phyloP scores from a whole-genome alignment of 352 stramenopile species.

The Phytophthora sp. region DNA sequence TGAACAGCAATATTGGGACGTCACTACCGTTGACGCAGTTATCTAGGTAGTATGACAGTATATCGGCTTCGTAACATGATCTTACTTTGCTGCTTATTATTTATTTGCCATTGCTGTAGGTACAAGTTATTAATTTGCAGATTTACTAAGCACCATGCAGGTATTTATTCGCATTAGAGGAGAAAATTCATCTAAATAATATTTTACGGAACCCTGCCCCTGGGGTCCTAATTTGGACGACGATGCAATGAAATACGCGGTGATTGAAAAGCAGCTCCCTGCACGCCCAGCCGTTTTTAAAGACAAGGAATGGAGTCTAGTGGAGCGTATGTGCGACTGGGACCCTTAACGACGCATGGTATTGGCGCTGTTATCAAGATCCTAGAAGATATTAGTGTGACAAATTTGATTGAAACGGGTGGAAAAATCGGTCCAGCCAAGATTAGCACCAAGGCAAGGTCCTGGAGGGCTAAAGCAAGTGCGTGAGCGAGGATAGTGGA shows the following conservation, averaged over 20 bases:
- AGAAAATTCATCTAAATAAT: too few relatives aligned
- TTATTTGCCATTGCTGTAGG: too few relatives aligned
- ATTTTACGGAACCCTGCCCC: constrained; percentile 2
- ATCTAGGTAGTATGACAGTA: too few relatives aligned
- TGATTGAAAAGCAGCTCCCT: constrained; percentile 26
- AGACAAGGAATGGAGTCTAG: constrained; percentile 32
- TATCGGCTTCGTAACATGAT: too few relatives aligned
- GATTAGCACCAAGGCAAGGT: not conserved
- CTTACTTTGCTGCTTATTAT: too few relatives aligned
- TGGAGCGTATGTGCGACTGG: constrained; percentile 32
- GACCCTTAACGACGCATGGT: constrained; percentile 25
- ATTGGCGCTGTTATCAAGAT: constrained; percentile 40
- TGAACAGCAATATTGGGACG: not conserved
- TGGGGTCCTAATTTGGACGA: constrained; percentile 24
- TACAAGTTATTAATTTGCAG: too few relatives aligned
- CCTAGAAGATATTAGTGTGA: constrained; percentile 32
- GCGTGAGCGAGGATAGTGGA: not conserved
- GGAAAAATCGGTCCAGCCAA: constrained; percentile 8
- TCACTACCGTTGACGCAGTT: not conserved
- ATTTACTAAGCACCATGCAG: too few relatives aligned
- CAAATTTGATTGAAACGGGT: constrained; percentile 21
- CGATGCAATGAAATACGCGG: constrained; percentile 4
- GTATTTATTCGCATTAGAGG: too few relatives aligned
- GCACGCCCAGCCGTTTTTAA: constrained; percentile 16
- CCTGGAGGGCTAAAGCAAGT: not conserved